Base-by-base conservation (phyloP, 2,329 filamentous ascomycete species). In the Ophiostoma australiae region DNA sequence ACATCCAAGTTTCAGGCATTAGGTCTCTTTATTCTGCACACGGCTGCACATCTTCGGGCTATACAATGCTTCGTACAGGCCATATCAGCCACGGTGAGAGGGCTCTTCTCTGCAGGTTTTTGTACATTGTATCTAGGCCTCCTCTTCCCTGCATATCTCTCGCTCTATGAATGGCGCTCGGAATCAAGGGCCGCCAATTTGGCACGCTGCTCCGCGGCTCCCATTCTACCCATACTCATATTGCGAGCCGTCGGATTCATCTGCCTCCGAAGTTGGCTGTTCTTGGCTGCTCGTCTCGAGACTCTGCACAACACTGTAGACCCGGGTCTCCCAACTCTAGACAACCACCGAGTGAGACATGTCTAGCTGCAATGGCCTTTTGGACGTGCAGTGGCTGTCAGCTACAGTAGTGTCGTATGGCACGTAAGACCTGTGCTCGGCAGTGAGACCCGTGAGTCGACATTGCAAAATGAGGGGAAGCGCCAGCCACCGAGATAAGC, bases 381-480 rank as follows among this genome's bases (percentile, higher is more conserved):
- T 48, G 15, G 6, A 17, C 44, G 44, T 15, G 44, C 37, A 48
- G 52, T 15, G 23, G 52, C 23, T 27, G 52, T 15, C 52, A 27
- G 52, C 23, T 3, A 31, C 27, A 31, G 27, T 31, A 20, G 44
- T 48, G 5, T 8, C 44, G 44, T 48, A 20, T 48, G 44, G 20
- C 15, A 48, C 20, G 5, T 48, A 10, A 58, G 52, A 58, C 52
- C 44, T 48, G 4, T 58, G 23, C 52, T 58, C 52, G 52, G 23
- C 52, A 58, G 52, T 27, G 52, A 58, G 52, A 58, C 52, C 52
- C 52, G 17, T 48, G 52, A 58, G 52, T 58, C 48, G 48, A 61
- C 27, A 33, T 6, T 13, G 23, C 8, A 31, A 13, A 13, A 33
- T 63, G 58, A 63, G 58, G 58, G 58, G 58, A 61, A 33, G 27